Conservation (phyloP, 1,284 basidiomycete species). For the Malassezia yamatoensis region DNA sequence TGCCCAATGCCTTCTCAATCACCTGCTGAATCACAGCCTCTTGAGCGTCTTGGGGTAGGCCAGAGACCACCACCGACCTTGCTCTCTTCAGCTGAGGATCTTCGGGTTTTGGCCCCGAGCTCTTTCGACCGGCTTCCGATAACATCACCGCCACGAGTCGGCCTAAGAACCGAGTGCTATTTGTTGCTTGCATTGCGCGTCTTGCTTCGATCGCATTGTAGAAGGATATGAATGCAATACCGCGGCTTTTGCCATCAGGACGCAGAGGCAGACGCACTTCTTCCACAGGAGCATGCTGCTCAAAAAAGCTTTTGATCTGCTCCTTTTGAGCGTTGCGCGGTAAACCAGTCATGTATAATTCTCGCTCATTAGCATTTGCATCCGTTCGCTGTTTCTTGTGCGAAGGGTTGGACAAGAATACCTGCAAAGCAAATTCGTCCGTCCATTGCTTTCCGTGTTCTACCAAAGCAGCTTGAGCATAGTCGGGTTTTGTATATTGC, state of each 20-base stretch:
- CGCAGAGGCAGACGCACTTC: conserved; percentile 69
- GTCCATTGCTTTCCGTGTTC: conserved; percentile 65
- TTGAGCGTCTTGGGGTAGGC: conserved; percentile 38
- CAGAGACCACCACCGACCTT: conserved; percentile 25
- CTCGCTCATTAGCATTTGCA: conserved; percentile 64
- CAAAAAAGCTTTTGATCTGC: conserved; percentile 68
- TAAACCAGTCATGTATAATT: conserved; percentile 74
- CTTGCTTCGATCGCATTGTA: conserved; percentile 49
- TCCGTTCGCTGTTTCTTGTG: conserved; percentile 78
- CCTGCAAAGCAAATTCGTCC: conserved; percentile 58
- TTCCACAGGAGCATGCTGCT: conserved; percentile 62
- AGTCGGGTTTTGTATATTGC: conserved; percentile 67
- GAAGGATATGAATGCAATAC: conserved; percentile 89
- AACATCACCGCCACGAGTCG: conserved; percentile 32
- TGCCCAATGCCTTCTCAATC: conserved; percentile 27
- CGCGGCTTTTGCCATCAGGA: conserved; percentile 62
- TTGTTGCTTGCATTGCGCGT: conserved; percentile 34
- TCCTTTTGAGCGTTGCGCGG: conserved; percentile 63
- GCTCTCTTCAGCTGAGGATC: conserved; percentile 7
- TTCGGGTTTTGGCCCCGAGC: neutral
- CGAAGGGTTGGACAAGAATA: conserved; percentile 80
- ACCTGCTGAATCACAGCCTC: conserved; percentile 45
- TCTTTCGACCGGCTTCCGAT: conserved; percentile 15
- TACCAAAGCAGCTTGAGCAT: conserved; percentile 66
- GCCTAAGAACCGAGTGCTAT: conserved; percentile 30